These are phyloP conservation scores for Parascedosporium putredinis DNA, from an alignment of 2,329 filamentous ascomycete genomes.

Conservation along the genomic window DNA sequence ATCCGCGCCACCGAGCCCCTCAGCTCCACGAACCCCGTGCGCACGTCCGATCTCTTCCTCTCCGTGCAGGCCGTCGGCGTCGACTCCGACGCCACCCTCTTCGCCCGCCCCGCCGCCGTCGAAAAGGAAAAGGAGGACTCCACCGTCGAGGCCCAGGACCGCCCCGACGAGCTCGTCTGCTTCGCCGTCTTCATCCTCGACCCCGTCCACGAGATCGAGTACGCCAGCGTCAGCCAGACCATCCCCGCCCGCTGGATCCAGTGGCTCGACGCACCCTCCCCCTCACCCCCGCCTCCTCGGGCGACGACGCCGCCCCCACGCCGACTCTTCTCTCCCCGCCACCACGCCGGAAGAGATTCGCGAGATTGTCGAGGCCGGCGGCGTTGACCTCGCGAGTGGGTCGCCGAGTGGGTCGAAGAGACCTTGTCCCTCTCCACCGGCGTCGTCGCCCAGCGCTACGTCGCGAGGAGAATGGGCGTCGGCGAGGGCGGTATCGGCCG, in stretches of 20 bases:
- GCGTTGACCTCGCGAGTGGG: slow-evolving; percentile 90
- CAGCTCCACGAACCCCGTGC: slow-evolving; percentile 77
- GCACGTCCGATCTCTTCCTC: slow-evolving; percentile 90
- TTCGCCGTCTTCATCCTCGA: slow-evolving; percentile 78
- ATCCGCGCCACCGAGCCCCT: slow-evolving; percentile 68
- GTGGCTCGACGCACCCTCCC: slow-evolving; percentile 75
- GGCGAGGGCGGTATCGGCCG: slow-evolving; percentile 62
- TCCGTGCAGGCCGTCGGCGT: slow-evolving; percentile 80
- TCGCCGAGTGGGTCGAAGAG: slow-evolving; percentile 95
- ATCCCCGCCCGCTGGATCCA: slow-evolving; percentile 78
- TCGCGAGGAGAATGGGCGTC: slow-evolving; percentile 90
- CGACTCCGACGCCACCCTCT: slow-evolving; percentile 54
- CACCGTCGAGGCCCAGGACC: slow-evolving; percentile 38
- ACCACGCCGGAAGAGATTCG: slow-evolving; percentile 65
- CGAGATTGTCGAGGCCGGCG: slow-evolving; percentile 65
- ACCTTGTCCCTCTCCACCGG: slow-evolving; percentile 67
- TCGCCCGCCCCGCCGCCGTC: slow-evolving; percentile 44
- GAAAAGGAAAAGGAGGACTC: slow-evolving; percentile 46
- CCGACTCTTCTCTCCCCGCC: slow-evolving; percentile 31
- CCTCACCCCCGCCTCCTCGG: slow-evolving; percentile 43
- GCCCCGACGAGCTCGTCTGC: slow-evolving; percentile 51
- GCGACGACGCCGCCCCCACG: slow-evolving; percentile 31
- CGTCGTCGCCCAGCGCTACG: slow-evolving; percentile 86
- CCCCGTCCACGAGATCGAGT: slow-evolving; percentile 83
- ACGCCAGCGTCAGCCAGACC: slow-evolving; percentile 70